Evolutionary conservation across 1,284 basidiomycete genomes (phyloP).

Genomic region (Athelia sp.): DNA sequence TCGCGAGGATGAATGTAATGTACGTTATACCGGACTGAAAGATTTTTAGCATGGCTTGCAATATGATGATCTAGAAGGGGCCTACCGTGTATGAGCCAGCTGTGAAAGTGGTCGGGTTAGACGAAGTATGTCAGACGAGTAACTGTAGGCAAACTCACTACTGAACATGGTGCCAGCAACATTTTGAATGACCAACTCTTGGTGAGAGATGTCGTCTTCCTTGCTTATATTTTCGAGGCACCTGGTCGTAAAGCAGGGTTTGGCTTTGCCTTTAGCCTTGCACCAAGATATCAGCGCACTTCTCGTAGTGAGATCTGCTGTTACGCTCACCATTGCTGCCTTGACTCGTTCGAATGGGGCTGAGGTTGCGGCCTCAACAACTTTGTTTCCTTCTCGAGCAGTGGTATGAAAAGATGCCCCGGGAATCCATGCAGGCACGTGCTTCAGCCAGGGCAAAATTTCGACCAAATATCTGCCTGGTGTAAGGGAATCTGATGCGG

Average conservation of each 20-base stretch:
- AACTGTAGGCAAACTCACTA: background rate
- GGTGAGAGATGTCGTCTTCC: background rate
- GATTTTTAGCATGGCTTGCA: no score
- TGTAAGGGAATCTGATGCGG: slow-evolving; percentile 17
- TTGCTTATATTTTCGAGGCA: background rate
- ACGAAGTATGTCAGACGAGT: background rate
- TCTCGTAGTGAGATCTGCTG: no score
- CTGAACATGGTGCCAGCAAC: background rate
- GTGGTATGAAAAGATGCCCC: slow-evolving; percentile 24
- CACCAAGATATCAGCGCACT: no score
- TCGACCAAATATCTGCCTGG: slow-evolving; percentile 27
- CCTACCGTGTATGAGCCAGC: slow-evolving; percentile 27
- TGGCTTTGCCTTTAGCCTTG: background rate
- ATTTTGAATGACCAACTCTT: background rate
- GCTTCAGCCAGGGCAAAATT: background rate
- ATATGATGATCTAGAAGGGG: background rate
- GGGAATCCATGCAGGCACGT: slow-evolving; percentile 21
- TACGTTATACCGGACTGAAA: slow-evolving; percentile 18
- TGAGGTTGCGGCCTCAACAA: slow-evolving; percentile 5
- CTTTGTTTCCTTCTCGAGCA: slow-evolving; percentile 15
- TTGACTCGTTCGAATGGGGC: slow-evolving; percentile 16
- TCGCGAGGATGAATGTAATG: slow-evolving; percentile 20
- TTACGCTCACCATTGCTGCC: no score
- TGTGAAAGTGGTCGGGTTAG: slow-evolving; percentile 3
- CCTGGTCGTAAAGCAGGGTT: background rate